Base-by-base conservation (phyloP, 1,284 basidiomycete genomes). In the Ceraceosorus guamensis region DNA sequence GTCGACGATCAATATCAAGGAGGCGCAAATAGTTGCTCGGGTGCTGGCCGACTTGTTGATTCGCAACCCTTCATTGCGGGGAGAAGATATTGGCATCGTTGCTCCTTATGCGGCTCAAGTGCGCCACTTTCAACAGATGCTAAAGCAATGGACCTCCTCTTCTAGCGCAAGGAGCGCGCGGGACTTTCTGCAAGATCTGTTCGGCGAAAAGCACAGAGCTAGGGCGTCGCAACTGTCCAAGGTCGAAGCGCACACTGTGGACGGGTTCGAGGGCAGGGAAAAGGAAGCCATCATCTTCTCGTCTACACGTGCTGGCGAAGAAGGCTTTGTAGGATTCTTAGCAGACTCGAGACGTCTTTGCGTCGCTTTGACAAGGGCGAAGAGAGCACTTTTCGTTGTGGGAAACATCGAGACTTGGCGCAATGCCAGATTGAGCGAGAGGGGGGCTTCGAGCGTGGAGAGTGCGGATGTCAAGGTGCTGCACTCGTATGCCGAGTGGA, bases 261-360 rank as follows among this genome's bases (percentile, higher is more conserved):
- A 98, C 78, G 87, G 86, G 55, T 90, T 88, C 76, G 93, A 98
- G 77, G 95, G 95, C 0, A 81, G 95, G 47, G 95, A 99, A 78
- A 98, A 98, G 77, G 89, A 91, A 50, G 91, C 88, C 68, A 86
- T 98, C 60, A 81, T 99, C 63, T 87, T 98, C 55, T 92, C 89
- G 7, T 85, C 97, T 78, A 91, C 96, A 5, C 81, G 91, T 50
- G 89, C 88, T 1, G 53, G 51, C 48, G 51, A 49, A 71, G 5
- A 87, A 87, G 14, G 81, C 83, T 65, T 88, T 90, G 73, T 95
- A 2, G 91, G 96, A 56, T 82, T 99, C 8, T 80, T 98, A 11
- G 89, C 87, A 66, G 95, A 97, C 75, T 93, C 91, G 88, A 81
- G 93, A 46, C 80, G 95, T 37, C 87, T 97, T 80, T 98, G 98